phyloP scores from a whole-genome alignment of 495 filamentous ascomycete genomes.

The Tuber brumale region DNA sequence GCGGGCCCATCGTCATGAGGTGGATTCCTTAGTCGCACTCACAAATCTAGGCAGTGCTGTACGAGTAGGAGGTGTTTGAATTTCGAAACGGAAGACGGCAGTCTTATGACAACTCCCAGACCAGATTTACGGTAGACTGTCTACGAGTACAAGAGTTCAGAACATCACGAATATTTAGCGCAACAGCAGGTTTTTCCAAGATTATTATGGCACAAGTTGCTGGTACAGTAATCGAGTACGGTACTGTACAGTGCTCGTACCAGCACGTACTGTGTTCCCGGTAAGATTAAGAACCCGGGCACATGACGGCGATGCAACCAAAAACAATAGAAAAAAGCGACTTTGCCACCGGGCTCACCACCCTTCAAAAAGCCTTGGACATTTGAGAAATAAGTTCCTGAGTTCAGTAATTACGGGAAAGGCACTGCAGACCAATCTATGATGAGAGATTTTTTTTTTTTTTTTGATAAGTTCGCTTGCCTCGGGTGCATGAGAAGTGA shows the following conservation, averaged over 20 bases:
- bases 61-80: not conserved
- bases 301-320: too few species aligned
- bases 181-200: not conserved
- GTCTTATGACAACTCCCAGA: not conserved
- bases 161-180: not conserved
- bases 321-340: too few species aligned
- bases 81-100: not conserved
- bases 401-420: too few species aligned
- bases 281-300: too few species aligned
- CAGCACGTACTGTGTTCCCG: not conserved
- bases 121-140: not conserved
- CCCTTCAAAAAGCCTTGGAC: too few species aligned
- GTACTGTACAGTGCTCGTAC: too few species aligned
- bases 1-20: conserved; percentile 28
- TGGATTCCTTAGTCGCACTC: not conserved
- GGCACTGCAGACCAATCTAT: too few species aligned
- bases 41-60: not conserved
- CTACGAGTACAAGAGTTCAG: not conserved
- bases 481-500: not conserved
- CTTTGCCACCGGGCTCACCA: too few species aligned
- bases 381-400: too few species aligned
- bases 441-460: too few species aligned
- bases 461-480: too few species aligned
- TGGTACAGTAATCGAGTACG: too few species aligned
- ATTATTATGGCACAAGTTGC: not conserved